Percentiles rank a stretch among this genome's conserved stretches.
These are phyloP conservation scores for Colletotrichum costaricense DNA, from an alignment of 2,329 filamentous ascomycete species.

Conservation along the genomic window DNA sequence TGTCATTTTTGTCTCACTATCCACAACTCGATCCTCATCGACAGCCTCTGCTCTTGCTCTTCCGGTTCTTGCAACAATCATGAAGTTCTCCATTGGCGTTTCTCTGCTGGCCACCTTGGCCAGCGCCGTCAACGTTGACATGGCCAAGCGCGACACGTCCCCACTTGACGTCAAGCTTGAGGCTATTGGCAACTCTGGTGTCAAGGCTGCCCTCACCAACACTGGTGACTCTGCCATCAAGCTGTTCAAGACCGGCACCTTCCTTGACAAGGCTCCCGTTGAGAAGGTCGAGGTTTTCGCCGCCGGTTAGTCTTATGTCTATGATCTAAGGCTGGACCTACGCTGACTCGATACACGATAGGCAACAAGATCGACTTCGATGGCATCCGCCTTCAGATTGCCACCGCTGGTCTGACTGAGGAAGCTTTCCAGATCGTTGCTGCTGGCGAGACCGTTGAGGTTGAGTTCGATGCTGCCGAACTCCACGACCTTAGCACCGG, in stretches of 20 bases:
- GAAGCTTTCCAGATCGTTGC: conserved; percentile 62
- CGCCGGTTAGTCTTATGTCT: conserved; percentile 43
- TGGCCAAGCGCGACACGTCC: conserved; percentile 29
- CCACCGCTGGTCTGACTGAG: conserved; percentile 55
- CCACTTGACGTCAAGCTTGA: conserved; percentile 54
- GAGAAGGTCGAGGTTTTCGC: conserved; percentile 62
- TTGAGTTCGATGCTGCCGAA: conserved; percentile 66
- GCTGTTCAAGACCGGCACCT: conserved; percentile 60
- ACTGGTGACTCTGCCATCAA: conserved; percentile 56
- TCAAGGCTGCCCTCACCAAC: conserved; percentile 63
- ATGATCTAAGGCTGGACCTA: no score
- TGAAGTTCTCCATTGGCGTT: conserved; percentile 29
- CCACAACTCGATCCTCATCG: neutral
- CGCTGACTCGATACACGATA: neutral
- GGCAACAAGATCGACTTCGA: conserved; percentile 56
- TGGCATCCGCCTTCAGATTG: conserved; percentile 63
- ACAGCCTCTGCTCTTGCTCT: neutral
- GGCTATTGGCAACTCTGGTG: conserved; percentile 56
- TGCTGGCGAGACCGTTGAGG: conserved; percentile 60
- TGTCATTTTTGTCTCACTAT: neutral
- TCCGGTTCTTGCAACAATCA: neutral
- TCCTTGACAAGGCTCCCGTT: conserved; percentile 59
- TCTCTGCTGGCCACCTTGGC: conserved; percentile 27
- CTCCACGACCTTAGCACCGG: conserved; percentile 63
- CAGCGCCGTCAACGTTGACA: conserved; percentile 31